These are phyloP conservation scores for Boletus vermiculosoides DNA, from an alignment of 768 basidiomycete genomes.

Conservation along the genomic window DNA sequence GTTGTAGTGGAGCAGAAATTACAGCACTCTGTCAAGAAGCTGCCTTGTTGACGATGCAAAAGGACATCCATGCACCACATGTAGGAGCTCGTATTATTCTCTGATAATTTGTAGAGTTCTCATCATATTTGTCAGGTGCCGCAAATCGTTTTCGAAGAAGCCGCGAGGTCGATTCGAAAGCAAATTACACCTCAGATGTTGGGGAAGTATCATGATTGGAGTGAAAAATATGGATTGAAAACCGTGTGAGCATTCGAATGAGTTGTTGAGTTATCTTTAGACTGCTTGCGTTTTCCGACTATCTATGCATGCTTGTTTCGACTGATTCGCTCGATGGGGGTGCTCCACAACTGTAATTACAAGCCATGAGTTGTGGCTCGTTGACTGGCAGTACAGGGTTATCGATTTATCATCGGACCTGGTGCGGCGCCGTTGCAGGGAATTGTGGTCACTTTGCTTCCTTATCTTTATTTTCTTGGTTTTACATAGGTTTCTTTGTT, in stretches of 20 bases:
- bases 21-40: conserved; percentile 94
- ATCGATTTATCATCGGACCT: background rate
- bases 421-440: background rate
- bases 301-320: background rate
- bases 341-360: background rate
- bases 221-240: conserved; percentile 33
- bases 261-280: background rate
- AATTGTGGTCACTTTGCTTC: background rate
- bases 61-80: conserved; percentile 70
- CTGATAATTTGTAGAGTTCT: background rate
- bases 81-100: conserved; percentile 44
- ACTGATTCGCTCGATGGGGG: background rate
- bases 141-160: conserved; percentile 66
- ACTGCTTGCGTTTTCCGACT: background rate
- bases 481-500: background rate
- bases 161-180: conserved; percentile 66
- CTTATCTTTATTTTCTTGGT: background rate
- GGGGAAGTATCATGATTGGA: conserved; percentile 71
- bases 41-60: conserved; percentile 87
- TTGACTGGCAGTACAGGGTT: background rate
- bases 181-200: conserved; percentile 86
- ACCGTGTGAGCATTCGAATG: conserved; percentile 4
- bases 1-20: conserved; percentile 96
- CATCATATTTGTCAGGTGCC: conserved; percentile 55
- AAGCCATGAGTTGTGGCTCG: background rate